Conservation (phyloP, 1,284 basidiomycete species). For the Pascua guehoae region DNA sequence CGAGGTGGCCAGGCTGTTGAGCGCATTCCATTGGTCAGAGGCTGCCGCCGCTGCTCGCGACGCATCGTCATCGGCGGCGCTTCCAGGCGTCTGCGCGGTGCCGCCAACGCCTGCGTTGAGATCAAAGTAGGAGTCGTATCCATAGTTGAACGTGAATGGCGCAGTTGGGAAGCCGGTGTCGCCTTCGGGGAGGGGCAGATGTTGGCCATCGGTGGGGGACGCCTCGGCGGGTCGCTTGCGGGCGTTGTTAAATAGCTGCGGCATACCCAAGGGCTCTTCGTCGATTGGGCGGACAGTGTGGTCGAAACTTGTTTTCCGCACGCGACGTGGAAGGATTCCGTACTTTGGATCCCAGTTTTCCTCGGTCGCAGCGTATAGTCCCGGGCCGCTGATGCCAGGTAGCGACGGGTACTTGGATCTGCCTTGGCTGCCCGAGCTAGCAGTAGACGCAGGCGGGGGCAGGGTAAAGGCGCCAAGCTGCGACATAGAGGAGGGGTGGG, state of each 20-base stretch:
- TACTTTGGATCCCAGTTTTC: constrained; percentile 50
- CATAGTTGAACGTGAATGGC: constrained; percentile 68
- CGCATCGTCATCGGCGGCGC: not conserved
- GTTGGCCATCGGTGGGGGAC: constrained; percentile 35
- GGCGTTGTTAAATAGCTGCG: constrained; percentile 9
- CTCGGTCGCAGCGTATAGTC: constrained; percentile 38
- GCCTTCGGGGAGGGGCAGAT: constrained; percentile 31
- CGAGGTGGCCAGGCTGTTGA: not conserved
- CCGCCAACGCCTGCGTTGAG: constrained; percentile 29
- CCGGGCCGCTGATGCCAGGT: constrained; percentile 47
- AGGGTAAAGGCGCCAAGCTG: no score
- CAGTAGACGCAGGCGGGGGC: no score
- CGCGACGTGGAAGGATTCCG: constrained; percentile 67
- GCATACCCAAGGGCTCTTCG: constrained; percentile 16
- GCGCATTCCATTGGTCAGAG: not conserved
- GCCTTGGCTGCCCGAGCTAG: no score
- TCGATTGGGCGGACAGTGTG: constrained; percentile 61
- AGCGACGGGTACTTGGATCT: constrained; percentile 19
- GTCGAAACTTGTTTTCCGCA: constrained; percentile 88
- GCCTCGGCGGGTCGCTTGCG: constrained; percentile 45
- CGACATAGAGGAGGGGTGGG: no score
- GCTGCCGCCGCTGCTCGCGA: not conserved
- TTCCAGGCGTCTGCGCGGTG: not conserved
- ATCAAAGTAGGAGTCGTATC: constrained; percentile 66
- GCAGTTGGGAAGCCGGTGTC: constrained; percentile 60